These are phyloP conservation scores for Cerrena zonata DNA, from an alignment of 1,284 basidiomycete genomes.

Conservation along the genomic window DNA sequence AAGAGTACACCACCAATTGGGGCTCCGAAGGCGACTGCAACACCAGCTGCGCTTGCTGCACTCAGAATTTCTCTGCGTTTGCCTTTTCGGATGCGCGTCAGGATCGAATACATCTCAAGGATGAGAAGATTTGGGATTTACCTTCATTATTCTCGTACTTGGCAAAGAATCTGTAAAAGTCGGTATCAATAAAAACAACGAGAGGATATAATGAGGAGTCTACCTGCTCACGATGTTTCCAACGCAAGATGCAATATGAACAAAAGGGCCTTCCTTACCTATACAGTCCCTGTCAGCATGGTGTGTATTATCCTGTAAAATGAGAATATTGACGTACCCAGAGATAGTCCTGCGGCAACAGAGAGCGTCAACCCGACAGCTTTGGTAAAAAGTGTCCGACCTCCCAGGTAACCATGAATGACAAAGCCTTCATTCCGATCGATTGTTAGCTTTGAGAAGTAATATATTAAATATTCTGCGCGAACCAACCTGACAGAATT, in stretches of 20 bases:
- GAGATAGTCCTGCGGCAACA: conserved; percentile 83
- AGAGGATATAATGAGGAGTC: neutral
- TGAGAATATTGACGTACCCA: conserved; percentile 45
- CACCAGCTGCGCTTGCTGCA: conserved; percentile 86
- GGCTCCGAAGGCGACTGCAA: conserved; percentile 88
- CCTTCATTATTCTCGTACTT: conserved; percentile 95
- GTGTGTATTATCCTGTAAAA: conserved; percentile 8
- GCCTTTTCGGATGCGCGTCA: conserved; percentile 39
- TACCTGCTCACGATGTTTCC: conserved; percentile 87
- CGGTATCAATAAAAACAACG: neutral
- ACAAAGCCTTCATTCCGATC: conserved; percentile 69
- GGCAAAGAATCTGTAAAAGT: conserved; percentile 45
- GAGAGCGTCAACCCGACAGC: conserved; percentile 83
- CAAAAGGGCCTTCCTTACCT: conserved; percentile 92
- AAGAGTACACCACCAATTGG: conserved; percentile 92
- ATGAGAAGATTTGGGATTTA: conserved; percentile 24
- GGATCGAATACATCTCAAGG: neutral
- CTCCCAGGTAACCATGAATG: conserved; percentile 94
- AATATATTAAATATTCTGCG: too few species aligned
- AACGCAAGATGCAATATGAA: conserved; percentile 91
- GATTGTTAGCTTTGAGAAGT: neutral
- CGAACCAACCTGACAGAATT: conserved; percentile 74
- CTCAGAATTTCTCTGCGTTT: conserved; percentile 90
- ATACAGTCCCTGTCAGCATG: conserved; percentile 12
- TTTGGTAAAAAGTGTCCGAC: conserved; percentile 87